Evolutionary conservation across 208 protist species (phyloP).

Genomic region (Phytomonas sp.): DNA sequence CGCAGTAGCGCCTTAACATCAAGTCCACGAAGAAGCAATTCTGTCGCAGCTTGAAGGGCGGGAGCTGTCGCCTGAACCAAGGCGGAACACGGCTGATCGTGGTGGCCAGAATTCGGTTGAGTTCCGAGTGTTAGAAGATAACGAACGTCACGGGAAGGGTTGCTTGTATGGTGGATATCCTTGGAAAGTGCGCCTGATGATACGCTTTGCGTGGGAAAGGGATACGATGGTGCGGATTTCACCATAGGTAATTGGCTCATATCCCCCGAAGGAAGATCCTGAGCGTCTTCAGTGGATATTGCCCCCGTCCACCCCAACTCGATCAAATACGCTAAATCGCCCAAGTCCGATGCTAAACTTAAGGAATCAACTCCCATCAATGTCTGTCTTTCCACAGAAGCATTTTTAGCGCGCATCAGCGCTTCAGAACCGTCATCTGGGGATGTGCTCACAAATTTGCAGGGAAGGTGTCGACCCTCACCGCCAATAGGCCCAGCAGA

Average conservation of each 20-base stretch:
- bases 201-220: background rate
- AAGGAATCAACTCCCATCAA: background rate
- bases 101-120: background rate
- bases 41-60: conserved; percentile 13
- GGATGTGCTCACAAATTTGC: background rate
- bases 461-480: background rate
- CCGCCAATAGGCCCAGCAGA: background rate
- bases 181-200: background rate
- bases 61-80: background rate
- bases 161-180: background rate
- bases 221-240: background rate
- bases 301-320: background rate
- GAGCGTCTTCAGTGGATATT: background rate
- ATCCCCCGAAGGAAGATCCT: background rate
- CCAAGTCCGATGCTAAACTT: background rate
- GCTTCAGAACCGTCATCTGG: background rate
- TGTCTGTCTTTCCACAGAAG: background rate
- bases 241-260: background rate
- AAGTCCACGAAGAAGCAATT: conserved; percentile 41
- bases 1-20: conserved; percentile 63
- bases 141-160: background rate
- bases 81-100: background rate
- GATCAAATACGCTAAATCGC: background rate
- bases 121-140: background rate
- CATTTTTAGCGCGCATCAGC: background rate